These are phyloP conservation scores for Rhodocollybia butyracea DNA, from an alignment of 768 basidiomycete genomes.

Conservation along the genomic window DNA sequence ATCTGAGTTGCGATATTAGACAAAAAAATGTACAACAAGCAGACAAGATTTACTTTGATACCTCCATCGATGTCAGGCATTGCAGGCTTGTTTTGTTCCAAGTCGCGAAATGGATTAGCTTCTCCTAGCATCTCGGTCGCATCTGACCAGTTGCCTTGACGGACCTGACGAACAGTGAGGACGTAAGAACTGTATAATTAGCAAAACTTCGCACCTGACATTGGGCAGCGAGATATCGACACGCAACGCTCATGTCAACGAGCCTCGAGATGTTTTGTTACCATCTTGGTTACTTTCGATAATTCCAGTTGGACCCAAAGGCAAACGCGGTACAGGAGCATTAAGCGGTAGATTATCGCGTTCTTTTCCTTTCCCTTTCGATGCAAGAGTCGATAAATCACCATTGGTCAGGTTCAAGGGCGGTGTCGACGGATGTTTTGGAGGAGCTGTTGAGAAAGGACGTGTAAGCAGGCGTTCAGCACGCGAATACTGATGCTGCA, in stretches of 20 bases:
- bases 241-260: slow-evolving; percentile 93
- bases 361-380: slow-evolving; percentile 67
- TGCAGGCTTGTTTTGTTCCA: slow-evolving; percentile 64
- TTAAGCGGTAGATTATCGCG: slow-evolving; percentile 32
- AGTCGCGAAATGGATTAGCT: slow-evolving; percentile 80
- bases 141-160: slow-evolving; percentile 89
- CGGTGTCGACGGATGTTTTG: slow-evolving; percentile 33
- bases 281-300: slow-evolving; percentile 62
- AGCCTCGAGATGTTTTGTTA: slow-evolving; percentile 70
- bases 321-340: slow-evolving; percentile 49
- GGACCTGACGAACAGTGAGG: slow-evolving; percentile 39
- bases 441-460: slow-evolving; percentile 65
- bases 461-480: slow-evolving; percentile 88
- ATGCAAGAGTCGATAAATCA: slow-evolving; percentile 30
- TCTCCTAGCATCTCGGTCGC: slow-evolving; percentile 93
- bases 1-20: slow-evolving; percentile 47
- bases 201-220: slow-evolving; percentile 79
- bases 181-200: too few relatives aligned
- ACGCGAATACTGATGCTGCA: slow-evolving; percentile 92
- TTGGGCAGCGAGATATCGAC: slow-evolving; percentile 94
- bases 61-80: slow-evolving; percentile 86
- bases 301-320: slow-evolving; percentile 69
- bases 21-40: neutral
- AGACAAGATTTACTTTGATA: slow-evolving; percentile 66
- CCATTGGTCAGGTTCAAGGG: slow-evolving; percentile 38